Base-by-base conservation (phyloP, 495 filamentous ascomycete species). In the Saxispiralis lemnorum region DNA sequence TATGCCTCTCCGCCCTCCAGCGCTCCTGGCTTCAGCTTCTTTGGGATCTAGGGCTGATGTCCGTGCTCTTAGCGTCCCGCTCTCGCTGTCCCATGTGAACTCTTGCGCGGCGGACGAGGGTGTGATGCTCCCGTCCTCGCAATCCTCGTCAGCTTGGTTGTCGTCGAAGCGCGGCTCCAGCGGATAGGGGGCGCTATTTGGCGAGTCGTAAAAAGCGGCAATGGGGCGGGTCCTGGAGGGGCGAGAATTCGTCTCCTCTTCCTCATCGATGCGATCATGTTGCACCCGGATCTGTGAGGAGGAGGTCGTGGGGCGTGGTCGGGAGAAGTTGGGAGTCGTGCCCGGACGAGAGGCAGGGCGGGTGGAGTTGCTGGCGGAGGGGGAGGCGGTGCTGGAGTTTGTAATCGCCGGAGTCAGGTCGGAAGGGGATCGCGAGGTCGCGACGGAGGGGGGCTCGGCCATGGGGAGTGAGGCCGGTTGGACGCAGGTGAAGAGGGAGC, bases 141-240 rank as follows among this genome's bases (percentile, higher is more conserved):
- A 45, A 24, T 24, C 17, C 0, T 42, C 9, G 24, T 28, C 7
- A 6, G 34, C 31, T 17, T 46, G 46, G 20, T 49, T 46, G 33
- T 24, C 17, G 2, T 46, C 48, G 46, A 53, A 53, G 28, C 50
- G 50, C 15, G 50, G 50, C 21, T 53, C 50, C 15, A 1, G 11
- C 5, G 46, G 50, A 1, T 45, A 40, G 16, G 32, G 18, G 3
- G 34, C 13, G 6, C 14, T 15, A 1, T 17, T 30, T 5, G 18
- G 21, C n/a, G 47, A 5, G 6, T 51, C 34, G 28, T 44, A 33
- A 30, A 52, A 52, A 30, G 49, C 40, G n/a, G 16, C 32, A 37
- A 52, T 44, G 28, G 34, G 30, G 30, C 20, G 40, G 13, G 17
- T 20, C 9, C 21, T 21, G 24, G 21, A 21, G 18, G 2, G 30